Evolutionary conservation across 202 grass and related monocot species (phyloP).

Genomic region (Brachypodium distachyon): DNA sequence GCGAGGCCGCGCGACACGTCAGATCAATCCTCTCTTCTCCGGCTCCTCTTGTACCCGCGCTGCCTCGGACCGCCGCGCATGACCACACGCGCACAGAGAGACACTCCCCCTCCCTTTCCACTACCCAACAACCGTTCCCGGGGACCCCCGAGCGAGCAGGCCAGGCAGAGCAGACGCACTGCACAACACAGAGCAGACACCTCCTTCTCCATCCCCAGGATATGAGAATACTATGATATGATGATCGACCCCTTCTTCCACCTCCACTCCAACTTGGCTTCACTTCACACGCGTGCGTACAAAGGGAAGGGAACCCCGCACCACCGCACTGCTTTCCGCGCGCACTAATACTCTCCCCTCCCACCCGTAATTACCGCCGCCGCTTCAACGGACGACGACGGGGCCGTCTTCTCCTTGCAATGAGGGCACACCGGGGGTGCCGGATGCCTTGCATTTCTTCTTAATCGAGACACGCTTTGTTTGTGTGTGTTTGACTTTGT

Average conservation of each 20-base stretch:
- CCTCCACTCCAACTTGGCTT: not conserved
- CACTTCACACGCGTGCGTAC: conserved; percentile 17
- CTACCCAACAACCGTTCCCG: conserved; percentile 34
- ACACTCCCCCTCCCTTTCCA: not conserved
- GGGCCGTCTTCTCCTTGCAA: not conserved
- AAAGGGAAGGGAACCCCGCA: not conserved
- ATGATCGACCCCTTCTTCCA: not conserved
- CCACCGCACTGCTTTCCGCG: no score
- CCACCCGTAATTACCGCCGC: not conserved
- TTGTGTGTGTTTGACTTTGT: not conserved
- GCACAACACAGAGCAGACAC: not conserved
- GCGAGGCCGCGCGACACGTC: no score
- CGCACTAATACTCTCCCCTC: not conserved
- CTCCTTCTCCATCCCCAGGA: not conserved
- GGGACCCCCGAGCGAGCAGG: conserved; percentile 10
- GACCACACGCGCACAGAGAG: not conserved
- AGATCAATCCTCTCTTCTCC: not conserved
- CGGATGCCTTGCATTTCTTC: not conserved
- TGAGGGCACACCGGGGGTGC: not conserved
- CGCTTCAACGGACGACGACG: not conserved
- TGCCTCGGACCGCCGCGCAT: not conserved
- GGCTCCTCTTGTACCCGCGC: not conserved
- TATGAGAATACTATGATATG: conserved; percentile 40
- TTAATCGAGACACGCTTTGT: not conserved
- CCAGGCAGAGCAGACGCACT: not conserved